These are phyloP conservation scores for Odontarrhena argentea DNA, from an alignment of 345 rosid species.

Conservation along the genomic window DNA sequence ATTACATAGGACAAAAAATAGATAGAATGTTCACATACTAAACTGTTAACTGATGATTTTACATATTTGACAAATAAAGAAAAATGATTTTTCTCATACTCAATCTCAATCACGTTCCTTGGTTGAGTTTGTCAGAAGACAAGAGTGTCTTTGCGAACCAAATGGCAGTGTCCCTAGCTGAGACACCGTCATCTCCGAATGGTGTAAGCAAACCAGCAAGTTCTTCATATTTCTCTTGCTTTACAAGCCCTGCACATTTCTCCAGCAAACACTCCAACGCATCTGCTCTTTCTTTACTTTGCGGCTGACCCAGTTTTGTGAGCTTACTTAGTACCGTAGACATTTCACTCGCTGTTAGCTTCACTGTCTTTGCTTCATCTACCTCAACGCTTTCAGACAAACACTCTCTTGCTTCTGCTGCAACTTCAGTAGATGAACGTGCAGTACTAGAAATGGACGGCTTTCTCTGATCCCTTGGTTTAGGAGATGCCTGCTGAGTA, in stretches of 20 bases:
- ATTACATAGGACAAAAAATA: conserved; percentile 21
- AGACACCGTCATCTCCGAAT: conserved; percentile 86
- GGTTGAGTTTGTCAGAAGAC: conserved; percentile 71
- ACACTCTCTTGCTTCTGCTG: conserved; percentile 32
- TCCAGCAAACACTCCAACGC: conserved; percentile 93
- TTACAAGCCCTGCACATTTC: conserved; percentile 84
- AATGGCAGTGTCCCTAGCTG: conserved; percentile 97
- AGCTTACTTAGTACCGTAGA: conserved; percentile 56
- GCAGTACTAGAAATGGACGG: conserved; percentile 21
- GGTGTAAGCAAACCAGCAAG: conserved; percentile 89
- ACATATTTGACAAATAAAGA: conserved; percentile 26
- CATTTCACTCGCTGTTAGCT: conserved; percentile 50
- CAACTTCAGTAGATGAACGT: conserved; percentile 39
- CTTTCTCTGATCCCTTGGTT: conserved; percentile 36
- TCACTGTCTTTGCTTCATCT: conserved; percentile 40
- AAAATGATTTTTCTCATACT: neutral
- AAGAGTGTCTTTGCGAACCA: conserved; percentile 92
- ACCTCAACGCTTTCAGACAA: conserved; percentile 47
- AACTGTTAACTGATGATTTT: conserved; percentile 26
- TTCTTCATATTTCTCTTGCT: conserved; percentile 83
- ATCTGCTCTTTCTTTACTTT: conserved; percentile 78
- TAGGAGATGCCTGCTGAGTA: conserved; percentile 30
- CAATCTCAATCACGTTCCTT: conserved; percentile 45
- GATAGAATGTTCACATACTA: conserved; percentile 19
- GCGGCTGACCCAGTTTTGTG: conserved; percentile 53